These are phyloP conservation scores for Singerocomus inundabilis DNA, from an alignment of 1,284 basidiomycete genomes.

Conservation along the genomic window DNA sequence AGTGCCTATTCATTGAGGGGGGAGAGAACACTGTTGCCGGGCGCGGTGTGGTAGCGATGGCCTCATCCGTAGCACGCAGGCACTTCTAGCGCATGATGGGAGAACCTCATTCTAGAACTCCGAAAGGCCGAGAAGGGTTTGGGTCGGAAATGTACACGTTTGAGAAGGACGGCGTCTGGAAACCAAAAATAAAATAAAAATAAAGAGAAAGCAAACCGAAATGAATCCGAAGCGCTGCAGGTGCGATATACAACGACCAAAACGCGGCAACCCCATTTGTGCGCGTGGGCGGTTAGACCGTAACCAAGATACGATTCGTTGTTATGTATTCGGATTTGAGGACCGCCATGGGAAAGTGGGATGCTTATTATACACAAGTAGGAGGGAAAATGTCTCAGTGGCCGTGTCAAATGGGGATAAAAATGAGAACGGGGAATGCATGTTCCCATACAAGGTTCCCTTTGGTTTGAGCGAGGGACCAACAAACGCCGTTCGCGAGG, in stretches of 20 bases:
- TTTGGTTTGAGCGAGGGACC: background rate
- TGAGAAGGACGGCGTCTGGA: conserved; percentile 16
- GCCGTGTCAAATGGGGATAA: conserved; percentile 22
- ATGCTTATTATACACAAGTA: conserved; percentile 16
- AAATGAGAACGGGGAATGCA: conserved; percentile 15
- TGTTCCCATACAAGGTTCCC: conserved; percentile 15
- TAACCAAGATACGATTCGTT: conserved; percentile 27
- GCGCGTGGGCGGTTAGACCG: conserved; percentile 11
- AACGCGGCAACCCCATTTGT: conserved; percentile 7
- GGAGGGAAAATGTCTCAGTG: conserved; percentile 15
- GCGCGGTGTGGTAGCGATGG: no score
- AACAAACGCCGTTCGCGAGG: conserved; percentile 24
- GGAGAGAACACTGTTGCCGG: no score
- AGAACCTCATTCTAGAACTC: conserved; percentile 9
- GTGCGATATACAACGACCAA: no score
- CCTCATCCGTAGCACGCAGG: conserved; percentile 24
- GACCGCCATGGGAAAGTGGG: conserved; percentile 30
- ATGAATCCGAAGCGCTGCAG: conserved; percentile 6
- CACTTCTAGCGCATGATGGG: conserved; percentile 1
- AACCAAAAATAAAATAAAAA: no score
- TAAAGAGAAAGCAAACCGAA: no score
- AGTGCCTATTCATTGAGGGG: no score
- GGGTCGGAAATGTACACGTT: conserved; percentile 9
- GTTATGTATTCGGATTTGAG: conserved; percentile 4
- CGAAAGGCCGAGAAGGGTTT: conserved; percentile 3